Conservation (phyloP, 2,329 filamentous ascomycete genomes). For the Aureobasidium musti region DNA sequence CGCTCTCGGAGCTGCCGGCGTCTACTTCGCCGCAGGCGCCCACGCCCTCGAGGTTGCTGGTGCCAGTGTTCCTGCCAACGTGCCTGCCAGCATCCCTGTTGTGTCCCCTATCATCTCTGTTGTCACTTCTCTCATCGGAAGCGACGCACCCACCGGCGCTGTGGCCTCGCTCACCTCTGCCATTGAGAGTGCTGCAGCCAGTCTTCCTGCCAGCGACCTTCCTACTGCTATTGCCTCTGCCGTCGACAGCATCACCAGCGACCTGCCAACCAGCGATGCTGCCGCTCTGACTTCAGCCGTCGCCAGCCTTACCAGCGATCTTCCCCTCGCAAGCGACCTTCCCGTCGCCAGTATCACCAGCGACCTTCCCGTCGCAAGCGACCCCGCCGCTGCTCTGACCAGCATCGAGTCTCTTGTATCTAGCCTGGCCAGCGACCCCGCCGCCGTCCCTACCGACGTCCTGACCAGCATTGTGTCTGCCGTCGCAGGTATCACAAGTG, state of each 20-base stretch:
- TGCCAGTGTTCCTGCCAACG: no score
- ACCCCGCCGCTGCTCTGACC: neutral
- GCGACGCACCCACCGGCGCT: no score
- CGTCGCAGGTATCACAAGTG: neutral
- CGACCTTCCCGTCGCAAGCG: no score
- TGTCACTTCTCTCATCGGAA: neutral
- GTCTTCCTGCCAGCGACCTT: no score
- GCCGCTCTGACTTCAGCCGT: no score
- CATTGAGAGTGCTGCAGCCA: neutral
- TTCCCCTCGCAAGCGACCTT: no score
- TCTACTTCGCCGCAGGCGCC: neutral
- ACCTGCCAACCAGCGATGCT: neutral
- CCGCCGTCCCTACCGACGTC: neutral
- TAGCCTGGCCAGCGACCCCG: neutral
- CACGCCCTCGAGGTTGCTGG: no score
- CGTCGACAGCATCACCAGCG: neutral
- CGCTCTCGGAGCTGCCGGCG: slow-evolving; percentile 9
- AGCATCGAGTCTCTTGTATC: neutral
- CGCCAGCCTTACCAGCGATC: neutral
- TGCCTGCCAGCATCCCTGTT: neutral
- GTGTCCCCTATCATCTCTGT: no score
- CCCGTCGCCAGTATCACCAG: neutral
- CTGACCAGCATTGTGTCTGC: neutral
- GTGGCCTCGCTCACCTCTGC: neutral
- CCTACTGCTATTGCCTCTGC: neutral